A percentile compares a stretch with the other conserved stretches of the same genome.
phyloP scores from a whole-genome alignment of 306 rosid genomes.

The Trifolium dubium region DNA sequence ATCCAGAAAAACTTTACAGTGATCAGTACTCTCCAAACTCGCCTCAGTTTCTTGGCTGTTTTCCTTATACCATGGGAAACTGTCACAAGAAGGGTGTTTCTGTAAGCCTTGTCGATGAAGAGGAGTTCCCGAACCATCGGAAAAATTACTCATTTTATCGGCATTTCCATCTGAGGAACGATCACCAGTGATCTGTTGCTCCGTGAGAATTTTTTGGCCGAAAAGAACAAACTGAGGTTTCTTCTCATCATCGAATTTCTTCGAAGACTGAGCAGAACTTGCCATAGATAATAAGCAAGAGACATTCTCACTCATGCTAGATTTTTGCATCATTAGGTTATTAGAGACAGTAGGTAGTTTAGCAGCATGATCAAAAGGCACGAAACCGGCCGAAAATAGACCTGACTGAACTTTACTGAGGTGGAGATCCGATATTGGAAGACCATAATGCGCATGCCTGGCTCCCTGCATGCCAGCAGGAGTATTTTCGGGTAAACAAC shows the following conservation, averaged over 20 bases:
- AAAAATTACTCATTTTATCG: conserved; percentile 52
- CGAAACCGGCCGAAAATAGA: conserved; percentile 61
- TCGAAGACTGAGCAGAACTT: conserved; percentile 54
- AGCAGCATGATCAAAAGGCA: conserved; percentile 56
- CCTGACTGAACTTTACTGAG: conserved; percentile 70
- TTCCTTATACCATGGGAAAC: conserved; percentile 60
- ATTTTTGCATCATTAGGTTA: conserved; percentile 52
- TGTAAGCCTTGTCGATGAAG: conserved; percentile 53
- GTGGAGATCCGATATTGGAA: conserved; percentile 72
- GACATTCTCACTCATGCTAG: conserved; percentile 60
- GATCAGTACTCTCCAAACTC: conserved; percentile 59
- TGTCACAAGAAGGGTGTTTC: conserved; percentile 62
- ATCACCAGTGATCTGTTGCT: conserved; percentile 76
- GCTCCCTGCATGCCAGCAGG: conserved; percentile 99
- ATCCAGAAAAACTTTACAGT: conserved; percentile 79
- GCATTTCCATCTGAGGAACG: conserved; percentile 76
- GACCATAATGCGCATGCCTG: conserved; percentile 94
- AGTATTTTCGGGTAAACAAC: conserved; percentile 73
- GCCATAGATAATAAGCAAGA: conserved; percentile 75
- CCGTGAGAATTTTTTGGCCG: conserved; percentile 74
- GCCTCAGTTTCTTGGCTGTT: conserved; percentile 55
- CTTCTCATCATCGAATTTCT: conserved; percentile 58
- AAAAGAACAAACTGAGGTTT: conserved; percentile 77
- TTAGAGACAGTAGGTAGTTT: conserved; percentile 48
- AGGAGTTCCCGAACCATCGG: conserved; percentile 63